Evolutionary conservation across 192 early-diverging fungal genomes (phyloP), one percentile per base, ranked within the genome.

Genomic region (Coemansia nantahalensis): DNA sequence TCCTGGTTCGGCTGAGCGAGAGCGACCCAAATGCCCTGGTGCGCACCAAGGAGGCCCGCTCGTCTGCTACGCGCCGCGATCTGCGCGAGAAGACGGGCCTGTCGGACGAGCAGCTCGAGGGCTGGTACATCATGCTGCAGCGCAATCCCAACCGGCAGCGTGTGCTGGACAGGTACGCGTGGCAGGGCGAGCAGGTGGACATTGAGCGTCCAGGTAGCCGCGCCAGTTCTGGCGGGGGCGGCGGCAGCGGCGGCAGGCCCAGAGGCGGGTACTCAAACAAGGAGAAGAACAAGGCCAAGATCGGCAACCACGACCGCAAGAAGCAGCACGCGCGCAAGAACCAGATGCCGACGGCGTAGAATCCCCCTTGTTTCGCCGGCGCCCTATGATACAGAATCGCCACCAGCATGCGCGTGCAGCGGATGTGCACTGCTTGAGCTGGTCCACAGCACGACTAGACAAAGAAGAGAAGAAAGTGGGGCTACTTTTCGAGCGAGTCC

Each of bases 31-130:
- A 77, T 0, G 62, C 88, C 8, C 87, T 95, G 51, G 85, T 86
- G 31, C 77, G 84, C 17, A 79, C 63, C 22, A 54, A 59, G 18
- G 72, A 69, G 19, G 56, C 77, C 21, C 79, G 92, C 39, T 87
- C 86, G 41, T 77, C 81, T 5, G 56, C 78, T 11, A 70, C 78
- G 38, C 67, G 94, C 33, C 74, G 57, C 26, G 52, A 53, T 13
- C 65, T 97, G 17, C 76, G 81, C 16, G 66, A 79, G 26, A 59
- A 79, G 50, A 91, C 91, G 4, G 79, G 83, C 18, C 82, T 91
- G 80, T 86, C 83, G 7, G 88, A 94, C 52, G 92, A 97, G 63
- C 92, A 95, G 69, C 70, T 97, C 6, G 91, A 94, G 56, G 94
- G 94, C 28, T 97, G 94, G 94, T 83, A 73, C 33, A 81, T 80